Evolutionary conservation across 768 basidiomycete genomes (phyloP).

Genomic region (Russula compacta): DNA sequence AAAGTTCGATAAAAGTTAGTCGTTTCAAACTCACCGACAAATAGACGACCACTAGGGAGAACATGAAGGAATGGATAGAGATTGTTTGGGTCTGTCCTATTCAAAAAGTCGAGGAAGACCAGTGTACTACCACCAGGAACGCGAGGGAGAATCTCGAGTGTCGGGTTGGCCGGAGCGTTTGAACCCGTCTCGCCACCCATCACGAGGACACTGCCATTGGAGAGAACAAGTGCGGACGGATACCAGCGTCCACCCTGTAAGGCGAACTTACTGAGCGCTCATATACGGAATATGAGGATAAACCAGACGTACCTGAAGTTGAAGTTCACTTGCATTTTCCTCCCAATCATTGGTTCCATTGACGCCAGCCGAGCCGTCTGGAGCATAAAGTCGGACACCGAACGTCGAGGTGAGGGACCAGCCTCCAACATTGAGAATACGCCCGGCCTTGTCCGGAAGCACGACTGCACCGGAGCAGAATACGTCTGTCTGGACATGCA

Average conservation of each 20-base stretch:
- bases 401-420: slow-evolving; percentile 66
- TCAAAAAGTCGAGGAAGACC: slow-evolving; percentile 54
- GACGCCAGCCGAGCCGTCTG: slow-evolving; percentile 55
- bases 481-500: slow-evolving; percentile 70
- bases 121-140: slow-evolving; percentile 55
- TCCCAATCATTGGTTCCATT: slow-evolving; percentile 77
- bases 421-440: slow-evolving; percentile 58
- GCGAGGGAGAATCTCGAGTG: slow-evolving; percentile 61
- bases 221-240: slow-evolving; percentile 53
- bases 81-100: slow-evolving; percentile 70
- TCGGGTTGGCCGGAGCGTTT: slow-evolving; percentile 60
- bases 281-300: not conserved
- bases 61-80: slow-evolving; percentile 71
- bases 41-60: slow-evolving; percentile 59
- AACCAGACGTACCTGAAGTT: slow-evolving; percentile 43
- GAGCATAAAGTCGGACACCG: slow-evolving; percentile 65
- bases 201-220: slow-evolving; percentile 67
- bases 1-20: not conserved
- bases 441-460: slow-evolving; percentile 63
- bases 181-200: slow-evolving; percentile 71
- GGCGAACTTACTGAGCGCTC: not conserved
- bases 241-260: slow-evolving; percentile 60
- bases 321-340: slow-evolving; percentile 49
- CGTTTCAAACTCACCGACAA: slow-evolving; percentile 46
- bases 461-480: slow-evolving; percentile 71